phyloP scores from a whole-genome alignment of 164 flowering plant genomes.

The Nymphaea thermarum region DNA sequence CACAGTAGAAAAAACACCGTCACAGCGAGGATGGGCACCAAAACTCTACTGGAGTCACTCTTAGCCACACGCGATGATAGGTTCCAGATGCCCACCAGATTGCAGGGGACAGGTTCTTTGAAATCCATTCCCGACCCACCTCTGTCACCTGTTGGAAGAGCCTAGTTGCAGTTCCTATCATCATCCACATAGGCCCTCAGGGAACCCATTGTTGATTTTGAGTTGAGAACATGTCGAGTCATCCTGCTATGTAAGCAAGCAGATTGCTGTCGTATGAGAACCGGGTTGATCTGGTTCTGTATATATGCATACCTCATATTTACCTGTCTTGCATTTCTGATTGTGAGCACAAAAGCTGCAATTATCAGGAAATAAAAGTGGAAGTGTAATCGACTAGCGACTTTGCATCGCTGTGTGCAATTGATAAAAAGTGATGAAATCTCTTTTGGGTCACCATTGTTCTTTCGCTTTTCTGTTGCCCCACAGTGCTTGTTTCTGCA shows the following conservation, averaged over 20 bases:
- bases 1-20: constrained; percentile 22
- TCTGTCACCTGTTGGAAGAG: constrained; percentile 65
- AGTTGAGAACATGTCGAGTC: background rate
- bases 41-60: constrained; percentile 10
- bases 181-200: background rate
- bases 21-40: constrained; percentile 14
- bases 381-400: no score
- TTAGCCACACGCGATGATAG: constrained; percentile 5
- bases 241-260: background rate
- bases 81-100: constrained; percentile 7
- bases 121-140: constrained; percentile 48
- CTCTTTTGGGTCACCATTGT: no score
- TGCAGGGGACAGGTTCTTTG: constrained; percentile 14
- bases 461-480: no score
- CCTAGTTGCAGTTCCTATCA: constrained; percentile 14
- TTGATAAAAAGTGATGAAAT: no score
- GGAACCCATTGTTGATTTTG: no score
- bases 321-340: background rate
- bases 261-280: background rate
- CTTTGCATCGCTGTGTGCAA: no score
- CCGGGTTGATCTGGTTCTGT: background rate
- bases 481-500: no score
- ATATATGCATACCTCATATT: background rate
- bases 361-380: no score
- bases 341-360: no score